These are phyloP conservation scores for Apiospora hydei DNA, from an alignment of 2,329 filamentous ascomycete species.

Conservation along the genomic window DNA sequence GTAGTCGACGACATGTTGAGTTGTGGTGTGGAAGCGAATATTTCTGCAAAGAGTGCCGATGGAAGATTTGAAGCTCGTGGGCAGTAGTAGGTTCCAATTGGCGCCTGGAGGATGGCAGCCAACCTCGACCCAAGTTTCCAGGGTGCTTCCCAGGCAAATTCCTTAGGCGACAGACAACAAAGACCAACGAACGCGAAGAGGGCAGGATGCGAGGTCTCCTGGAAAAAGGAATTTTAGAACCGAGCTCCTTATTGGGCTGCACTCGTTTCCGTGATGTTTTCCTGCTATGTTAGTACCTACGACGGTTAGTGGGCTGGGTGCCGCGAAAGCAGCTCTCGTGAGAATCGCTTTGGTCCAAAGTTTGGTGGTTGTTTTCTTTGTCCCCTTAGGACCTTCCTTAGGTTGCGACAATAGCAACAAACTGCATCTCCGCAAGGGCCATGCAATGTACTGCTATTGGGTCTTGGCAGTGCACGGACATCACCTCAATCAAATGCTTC, in stretches of 20 bases:
- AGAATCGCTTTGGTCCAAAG: background rate
- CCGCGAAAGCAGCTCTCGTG: conserved; percentile 31
- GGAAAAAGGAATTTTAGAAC: background rate
- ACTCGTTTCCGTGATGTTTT: background rate
- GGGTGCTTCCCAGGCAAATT: background rate
- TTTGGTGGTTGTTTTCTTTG: conserved; percentile 8
- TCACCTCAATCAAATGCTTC: background rate
- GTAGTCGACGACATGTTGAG: conserved; percentile 42
- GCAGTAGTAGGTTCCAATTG: background rate
- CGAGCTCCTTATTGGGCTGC: background rate
- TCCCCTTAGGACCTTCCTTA: background rate
- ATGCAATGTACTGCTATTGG: background rate
- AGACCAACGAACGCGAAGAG: conserved; percentile 1
- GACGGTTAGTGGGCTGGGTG: conserved; percentile 27
- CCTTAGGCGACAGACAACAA: conserved; percentile 2
- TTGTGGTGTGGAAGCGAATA: background rate
- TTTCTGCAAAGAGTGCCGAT: background rate
- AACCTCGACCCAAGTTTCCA: background rate
- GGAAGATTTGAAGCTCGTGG: background rate
- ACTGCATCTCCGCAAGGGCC: conserved; percentile 9
- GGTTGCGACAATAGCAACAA: conserved; percentile 15
- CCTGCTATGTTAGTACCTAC: conserved; percentile 32
- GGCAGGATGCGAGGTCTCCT: conserved; percentile 22
- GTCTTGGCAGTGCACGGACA: conserved; percentile 8
- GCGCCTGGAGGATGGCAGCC: conserved; percentile 6